These are phyloP conservation scores for Phialophora macrospora DNA, from an alignment of 2,329 filamentous ascomycete genomes.

Conservation along the genomic window DNA sequence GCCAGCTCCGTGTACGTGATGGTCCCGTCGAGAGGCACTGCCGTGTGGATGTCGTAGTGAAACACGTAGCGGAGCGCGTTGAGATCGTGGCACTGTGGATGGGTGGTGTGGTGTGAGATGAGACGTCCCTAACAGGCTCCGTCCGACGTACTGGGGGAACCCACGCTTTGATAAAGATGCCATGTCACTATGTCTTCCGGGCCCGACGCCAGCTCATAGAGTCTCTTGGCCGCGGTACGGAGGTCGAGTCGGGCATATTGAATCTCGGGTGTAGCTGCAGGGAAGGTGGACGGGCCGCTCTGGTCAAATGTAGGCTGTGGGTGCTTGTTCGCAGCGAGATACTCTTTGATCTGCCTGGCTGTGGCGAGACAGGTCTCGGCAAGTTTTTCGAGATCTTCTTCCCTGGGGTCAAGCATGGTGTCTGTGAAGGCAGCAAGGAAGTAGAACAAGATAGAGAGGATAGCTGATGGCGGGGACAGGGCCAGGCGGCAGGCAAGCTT, in stretches of 20 bases:
- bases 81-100: constrained; percentile 30
- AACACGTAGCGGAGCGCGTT: constrained; percentile 35
- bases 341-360: constrained; percentile 32
- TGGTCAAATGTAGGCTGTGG: constrained; percentile 31
- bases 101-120: not conserved
- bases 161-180: constrained; percentile 34
- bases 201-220: constrained; percentile 39
- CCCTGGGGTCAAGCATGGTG: constrained; percentile 26
- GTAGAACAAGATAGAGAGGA: not conserved
- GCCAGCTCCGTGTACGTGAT: constrained; percentile 34
- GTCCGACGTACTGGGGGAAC: constrained; percentile 1
- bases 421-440: not conserved
- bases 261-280: constrained; percentile 27
- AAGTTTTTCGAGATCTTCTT: constrained; percentile 34
- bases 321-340: constrained; percentile 30
- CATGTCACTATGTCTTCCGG: constrained; percentile 33
- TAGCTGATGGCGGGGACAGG: not conserved
- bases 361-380: constrained; percentile 34
- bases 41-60: constrained; percentile 26
- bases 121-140: not conserved
- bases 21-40: constrained; percentile 26
- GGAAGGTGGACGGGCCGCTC: constrained; percentile 31
- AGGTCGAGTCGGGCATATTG: constrained; percentile 35
- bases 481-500: not conserved
- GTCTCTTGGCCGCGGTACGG: constrained; percentile 36